These are phyloP conservation scores for Inga oerstediana DNA, from an alignment of 306 rosid species.

Conservation along the genomic window DNA sequence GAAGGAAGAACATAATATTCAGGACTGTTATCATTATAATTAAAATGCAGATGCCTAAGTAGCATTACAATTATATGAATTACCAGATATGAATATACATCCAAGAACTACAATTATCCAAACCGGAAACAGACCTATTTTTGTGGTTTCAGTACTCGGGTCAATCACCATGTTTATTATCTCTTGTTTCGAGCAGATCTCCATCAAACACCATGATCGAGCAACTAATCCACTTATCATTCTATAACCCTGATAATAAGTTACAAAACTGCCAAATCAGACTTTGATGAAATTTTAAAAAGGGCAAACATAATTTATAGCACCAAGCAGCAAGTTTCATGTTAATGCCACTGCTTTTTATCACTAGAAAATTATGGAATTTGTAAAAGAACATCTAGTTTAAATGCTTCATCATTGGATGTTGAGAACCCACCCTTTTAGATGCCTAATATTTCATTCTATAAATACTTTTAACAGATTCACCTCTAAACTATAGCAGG, in stretches of 20 bases:
- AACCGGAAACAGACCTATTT: constrained; percentile 63
- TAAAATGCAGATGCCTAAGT: neutral
- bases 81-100: neutral
- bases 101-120: neutral
- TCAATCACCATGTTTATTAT: constrained; percentile 65
- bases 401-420: neutral
- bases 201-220: constrained; percentile 89
- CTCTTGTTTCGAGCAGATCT: constrained; percentile 82
- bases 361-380: neutral
- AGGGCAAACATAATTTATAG: neutral
- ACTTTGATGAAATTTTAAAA: constrained; percentile 5
- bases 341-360: neutral
- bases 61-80: neutral
- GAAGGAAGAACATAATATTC: neutral
- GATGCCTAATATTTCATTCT: neutral
- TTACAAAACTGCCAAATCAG: constrained; percentile 22
- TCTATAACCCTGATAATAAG: constrained; percentile 71
- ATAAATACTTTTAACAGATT: constrained; percentile 7
- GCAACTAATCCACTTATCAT: constrained; percentile 75
- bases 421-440: neutral
- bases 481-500: neutral
- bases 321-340: neutral
- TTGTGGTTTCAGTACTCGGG: constrained; percentile 65
- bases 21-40: neutral
- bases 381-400: neutral